These are phyloP conservation scores for Smittium culicis DNA, from an alignment of 371 early-diverging fungal species.

Conservation along the genomic window DNA sequence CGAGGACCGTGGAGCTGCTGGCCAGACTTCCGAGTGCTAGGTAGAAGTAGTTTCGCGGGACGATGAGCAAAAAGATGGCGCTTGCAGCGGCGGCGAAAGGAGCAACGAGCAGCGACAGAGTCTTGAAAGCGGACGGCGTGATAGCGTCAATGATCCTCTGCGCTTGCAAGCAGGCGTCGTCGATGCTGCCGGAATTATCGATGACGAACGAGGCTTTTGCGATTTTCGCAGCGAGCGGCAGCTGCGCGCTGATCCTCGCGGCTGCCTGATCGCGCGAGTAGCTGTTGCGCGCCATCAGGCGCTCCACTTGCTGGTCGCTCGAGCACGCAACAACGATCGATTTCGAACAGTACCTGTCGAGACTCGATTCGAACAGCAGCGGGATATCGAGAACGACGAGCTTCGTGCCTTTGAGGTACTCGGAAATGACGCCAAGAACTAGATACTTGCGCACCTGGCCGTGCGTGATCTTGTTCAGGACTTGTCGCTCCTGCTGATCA, in stretches of 20 bases:
- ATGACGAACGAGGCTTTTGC: constrained; percentile 63
- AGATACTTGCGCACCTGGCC: too few species aligned
- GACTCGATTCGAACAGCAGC: constrained; percentile 67
- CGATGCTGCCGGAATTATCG: constrained; percentile 59
- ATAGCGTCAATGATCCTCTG: constrained; percentile 12
- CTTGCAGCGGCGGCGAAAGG: constrained; percentile 18
- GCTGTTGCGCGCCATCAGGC: constrained; percentile 60
- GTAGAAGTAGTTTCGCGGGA: neutral
- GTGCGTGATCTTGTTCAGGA: too few species aligned
- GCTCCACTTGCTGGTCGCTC: constrained; percentile 48
- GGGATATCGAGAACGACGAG: constrained; percentile 85
- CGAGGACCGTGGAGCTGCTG: too few species aligned
- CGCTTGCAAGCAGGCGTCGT: constrained; percentile 47
- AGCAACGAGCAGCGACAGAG: constrained; percentile 17
- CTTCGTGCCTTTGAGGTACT: constrained; percentile 50
- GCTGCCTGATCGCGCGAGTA: constrained; percentile 46
- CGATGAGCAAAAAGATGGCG: neutral
- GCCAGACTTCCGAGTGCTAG: too few species aligned
- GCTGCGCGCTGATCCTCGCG: constrained; percentile 66
- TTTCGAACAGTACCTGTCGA: constrained; percentile 52
- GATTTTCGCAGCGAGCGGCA: constrained; percentile 61
- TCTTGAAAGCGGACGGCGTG: constrained; percentile 18
- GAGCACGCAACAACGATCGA: constrained; percentile 69
- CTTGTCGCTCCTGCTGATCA: too few species aligned
- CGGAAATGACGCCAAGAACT: too few species aligned